Evolutionary conservation across 768 basidiomycete species (phyloP), one percentile per base, ranked within the genome.

Genomic region (Tylopilus sp.): DNA sequence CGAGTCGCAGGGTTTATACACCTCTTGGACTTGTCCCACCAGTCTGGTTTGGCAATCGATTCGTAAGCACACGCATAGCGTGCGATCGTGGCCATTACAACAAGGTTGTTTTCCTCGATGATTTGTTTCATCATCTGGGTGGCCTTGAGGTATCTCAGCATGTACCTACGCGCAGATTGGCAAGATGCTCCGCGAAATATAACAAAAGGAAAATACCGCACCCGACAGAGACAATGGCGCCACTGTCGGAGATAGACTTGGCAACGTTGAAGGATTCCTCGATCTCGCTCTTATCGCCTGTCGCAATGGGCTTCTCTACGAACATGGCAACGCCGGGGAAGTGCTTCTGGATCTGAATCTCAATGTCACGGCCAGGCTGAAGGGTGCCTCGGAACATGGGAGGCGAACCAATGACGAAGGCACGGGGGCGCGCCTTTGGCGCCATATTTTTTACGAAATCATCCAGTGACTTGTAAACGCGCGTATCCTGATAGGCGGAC

Each of bases 61-160:
- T 88, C 80, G 61, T 92, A 95, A 36, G 90, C 91, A 62, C 86
- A 86, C 11, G 91, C 92, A 71, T 98, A 99, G 52, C 95, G 87
- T 8, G 94, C 95, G 58, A 95, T 85, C 31, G 95, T 98, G 41
- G 87, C 79, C 95, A 98, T 98, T 46, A 99, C 94, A 20, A 87
- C 88, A 52, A 99, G 78, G 64, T 91, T 81, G 68, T 98, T 98
- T 56, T 95, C 92, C 64, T 90, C 77, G 66, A 99, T 89, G 69
- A 98, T 94, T 54, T 87, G 81, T 73, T 95, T 95, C 91, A 98
- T 97, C 80, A 85, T 86, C 72, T 97, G 93, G 20, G 95, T 91
- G 28, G 88, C 94, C 69, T 87, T 88, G 61, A 95, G 78, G 73
- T 95, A 95, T 56, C 93, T 84, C 57, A 97, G 75, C 93, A 97